These are phyloP conservation scores for Triangularia verruculosa DNA, from an alignment of 2,329 filamentous ascomycete species.

Conservation along the genomic window DNA sequence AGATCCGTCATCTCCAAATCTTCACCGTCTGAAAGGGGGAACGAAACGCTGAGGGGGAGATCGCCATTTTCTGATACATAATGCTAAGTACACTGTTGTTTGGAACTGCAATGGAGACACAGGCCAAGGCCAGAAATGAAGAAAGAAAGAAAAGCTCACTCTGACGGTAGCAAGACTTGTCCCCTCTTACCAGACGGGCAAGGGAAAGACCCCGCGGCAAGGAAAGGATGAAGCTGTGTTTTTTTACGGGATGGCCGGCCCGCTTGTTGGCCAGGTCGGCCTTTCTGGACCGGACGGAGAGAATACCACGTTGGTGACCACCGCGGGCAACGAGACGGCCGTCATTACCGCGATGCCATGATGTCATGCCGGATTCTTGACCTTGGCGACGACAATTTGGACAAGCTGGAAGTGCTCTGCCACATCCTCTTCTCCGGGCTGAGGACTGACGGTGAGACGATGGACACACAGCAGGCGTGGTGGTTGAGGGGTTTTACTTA, in stretches of 20 bases:
- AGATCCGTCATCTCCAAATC: conserved; percentile 19
- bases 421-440: conserved; percentile 10
- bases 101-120: background rate
- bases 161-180: conserved; percentile 6
- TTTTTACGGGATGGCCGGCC: conserved; percentile 4
- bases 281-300: conserved; percentile 14
- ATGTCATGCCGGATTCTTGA: background rate
- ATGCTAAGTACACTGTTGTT: background rate
- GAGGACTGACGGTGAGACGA: background rate
- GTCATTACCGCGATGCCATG: conserved; percentile 18
- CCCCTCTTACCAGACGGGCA: conserved; percentile 8
- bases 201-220: conserved; percentile 9
- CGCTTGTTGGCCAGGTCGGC: conserved; percentile 14
- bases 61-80: conserved; percentile 10
- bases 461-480: background rate
- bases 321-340: conserved; percentile 6
- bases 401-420: conserved; percentile 3
- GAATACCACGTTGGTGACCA: conserved; percentile 4
- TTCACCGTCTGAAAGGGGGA: conserved; percentile 1
- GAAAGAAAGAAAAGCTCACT: conserved; percentile 7
- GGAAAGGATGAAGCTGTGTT: conserved; percentile 7
- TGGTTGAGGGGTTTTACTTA: background rate
- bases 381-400: conserved; percentile 5
- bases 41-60: conserved; percentile 8
- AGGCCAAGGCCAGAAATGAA: background rate